These are phyloP conservation scores for Umbelopsis isabellina DNA, from an alignment of 192 early-diverging fungal genomes.

Conservation along the genomic window DNA sequence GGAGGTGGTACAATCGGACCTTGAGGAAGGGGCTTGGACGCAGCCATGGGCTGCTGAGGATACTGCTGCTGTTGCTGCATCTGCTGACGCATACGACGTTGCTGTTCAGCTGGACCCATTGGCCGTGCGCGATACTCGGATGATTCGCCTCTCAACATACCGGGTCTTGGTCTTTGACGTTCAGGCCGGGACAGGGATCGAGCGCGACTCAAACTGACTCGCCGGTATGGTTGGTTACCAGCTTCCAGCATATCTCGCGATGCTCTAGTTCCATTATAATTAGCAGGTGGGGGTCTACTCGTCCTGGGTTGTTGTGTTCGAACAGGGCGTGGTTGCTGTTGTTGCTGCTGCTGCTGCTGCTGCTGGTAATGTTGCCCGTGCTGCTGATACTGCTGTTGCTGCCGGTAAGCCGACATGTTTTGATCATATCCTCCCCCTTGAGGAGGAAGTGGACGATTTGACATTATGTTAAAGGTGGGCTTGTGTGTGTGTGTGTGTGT, in stretches of 20 bases:
- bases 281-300: conserved; percentile 26
- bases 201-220: conserved; percentile 37
- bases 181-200: conserved; percentile 54
- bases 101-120: conserved; percentile 24
- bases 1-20: conserved; percentile 2
- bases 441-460: conserved; percentile 14
- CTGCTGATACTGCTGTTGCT: conserved; percentile 2
- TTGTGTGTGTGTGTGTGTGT: too few species aligned
- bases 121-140: conserved; percentile 21
- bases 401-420: not conserved
- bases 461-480: not conserved
- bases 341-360: not conserved
- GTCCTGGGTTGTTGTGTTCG: conserved; percentile 19
- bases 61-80: conserved; percentile 28
- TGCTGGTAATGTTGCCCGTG: not conserved
- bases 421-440: not conserved
- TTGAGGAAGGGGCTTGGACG: not conserved
- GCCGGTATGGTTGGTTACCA: conserved; percentile 22
- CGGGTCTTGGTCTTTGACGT: conserved; percentile 49
- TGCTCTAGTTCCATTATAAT: conserved; percentile 19
- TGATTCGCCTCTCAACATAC: conserved; percentile 48
- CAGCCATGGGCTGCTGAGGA: not conserved
- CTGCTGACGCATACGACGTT: conserved; percentile 28
- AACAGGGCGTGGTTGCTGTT: not conserved
- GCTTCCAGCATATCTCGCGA: conserved; percentile 11